Evolutionary conservation across 106 monocot genomes (phyloP), one percentile per base, ranked within the genome.

Genomic region (Dioscorea alata): DNA sequence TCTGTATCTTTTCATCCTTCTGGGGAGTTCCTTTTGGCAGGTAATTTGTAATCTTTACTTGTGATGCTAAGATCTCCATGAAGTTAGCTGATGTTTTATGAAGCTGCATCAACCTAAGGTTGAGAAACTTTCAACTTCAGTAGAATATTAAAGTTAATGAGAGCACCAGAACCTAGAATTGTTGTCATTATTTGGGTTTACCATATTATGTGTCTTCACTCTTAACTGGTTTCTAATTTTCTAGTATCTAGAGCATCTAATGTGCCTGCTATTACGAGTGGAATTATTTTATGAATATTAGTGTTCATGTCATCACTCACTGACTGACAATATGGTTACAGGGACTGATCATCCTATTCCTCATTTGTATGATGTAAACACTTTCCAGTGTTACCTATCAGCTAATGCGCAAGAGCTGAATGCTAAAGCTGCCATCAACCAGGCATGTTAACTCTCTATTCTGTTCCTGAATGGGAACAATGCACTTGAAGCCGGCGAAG

Each of bases 1-100:
- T 96, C 95, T 75, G 86, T 96, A 59, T 84, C 91, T 68, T 96
- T 96, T 71, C 95, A 96, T 91, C 95, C 95, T 82, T 96, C 86
- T 32, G 95, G 95, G 31, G 91, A 91, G 24, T 96, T 82, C 69
- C 67, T 96, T 57, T 76, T 91, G 77, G 91, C 95, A 65, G 95
- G 95, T 96, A 84, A 15, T 42, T 28, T 73, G 2, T 58, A 22
- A 25, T 63, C 23, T 63, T 21, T 31, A 24, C 15, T 70, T 21
- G 5, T 50, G 33, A 42, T 10, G 42, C 42, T 42, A 42, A 5
- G 6, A 42, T 42, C 6, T 42, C 42, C 0, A 42, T 0, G 6
- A 42, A 10, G 42, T 6, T 42, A 42, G 42, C 42, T 42, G 10
- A 42, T 42, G 42, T 42, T 42, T 42, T 42, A 42, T 42, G 6